These are phyloP conservation scores for Neonectria neomacrospora DNA, from an alignment of 2,329 filamentous ascomycete species.

Conservation along the genomic window DNA sequence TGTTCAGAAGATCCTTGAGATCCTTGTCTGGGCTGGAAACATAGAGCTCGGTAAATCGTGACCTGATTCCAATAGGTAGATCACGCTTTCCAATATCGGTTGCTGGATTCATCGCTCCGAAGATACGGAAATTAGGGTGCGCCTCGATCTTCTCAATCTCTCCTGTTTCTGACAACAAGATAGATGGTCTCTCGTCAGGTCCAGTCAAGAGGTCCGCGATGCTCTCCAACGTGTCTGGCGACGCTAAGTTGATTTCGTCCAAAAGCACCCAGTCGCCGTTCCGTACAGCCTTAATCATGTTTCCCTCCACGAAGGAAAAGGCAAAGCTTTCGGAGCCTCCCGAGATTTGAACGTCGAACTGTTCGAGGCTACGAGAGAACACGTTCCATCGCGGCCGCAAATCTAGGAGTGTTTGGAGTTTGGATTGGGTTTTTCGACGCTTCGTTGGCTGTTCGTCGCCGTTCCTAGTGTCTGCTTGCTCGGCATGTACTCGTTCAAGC, in stretches of 20 bases:
- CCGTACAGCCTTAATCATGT: conserved; percentile 92
- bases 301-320: conserved; percentile 96
- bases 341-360: conserved; percentile 83
- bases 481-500: conserved; percentile 58
- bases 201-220: conserved; percentile 89
- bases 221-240: conserved; percentile 92
- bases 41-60: conserved; percentile 95
- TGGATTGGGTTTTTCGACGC: conserved; percentile 72
- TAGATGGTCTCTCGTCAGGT: conserved; percentile 77
- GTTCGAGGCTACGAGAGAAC: conserved; percentile 78
- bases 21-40: conserved; percentile 91
- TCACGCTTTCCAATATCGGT: conserved; percentile 98
- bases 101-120: conserved; percentile 98
- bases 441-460: conserved; percentile 72
- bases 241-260: conserved; percentile 97
- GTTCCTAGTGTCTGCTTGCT: conserved; percentile 50
- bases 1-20: conserved; percentile 83
- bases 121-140: conserved; percentile 93
- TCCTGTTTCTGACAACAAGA: conserved; percentile 91
- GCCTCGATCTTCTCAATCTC: conserved; percentile 90
- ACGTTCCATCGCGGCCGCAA: conserved; percentile 78
- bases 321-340: conserved; percentile 81
- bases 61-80: conserved; percentile 86
- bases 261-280: conserved; percentile 97
- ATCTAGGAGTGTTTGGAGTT: conserved; percentile 70